These are phyloP conservation scores for Trichoderma virens DNA, from an alignment of 495 filamentous ascomycete species.

Conservation along the genomic window DNA sequence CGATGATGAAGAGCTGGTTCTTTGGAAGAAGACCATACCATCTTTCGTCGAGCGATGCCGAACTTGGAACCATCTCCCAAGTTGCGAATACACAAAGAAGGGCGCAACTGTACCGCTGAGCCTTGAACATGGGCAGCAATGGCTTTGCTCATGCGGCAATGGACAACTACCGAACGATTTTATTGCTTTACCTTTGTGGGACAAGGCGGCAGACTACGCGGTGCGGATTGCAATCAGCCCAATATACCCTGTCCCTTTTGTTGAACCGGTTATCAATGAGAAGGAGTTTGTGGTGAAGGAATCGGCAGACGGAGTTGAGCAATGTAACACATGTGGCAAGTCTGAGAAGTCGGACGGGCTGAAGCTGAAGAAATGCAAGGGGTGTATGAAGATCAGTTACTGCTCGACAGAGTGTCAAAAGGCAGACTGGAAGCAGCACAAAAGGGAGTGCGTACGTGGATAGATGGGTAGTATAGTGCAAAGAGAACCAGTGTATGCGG, in stretches of 20 bases:
- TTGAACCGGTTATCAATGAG: constrained; percentile 24
- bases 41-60: constrained; percentile 48
- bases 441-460: too few species aligned
- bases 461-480: too few species aligned
- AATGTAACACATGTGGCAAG: neutral
- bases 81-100: constrained; percentile 40
- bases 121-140: constrained; percentile 17
- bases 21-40: constrained; percentile 45
- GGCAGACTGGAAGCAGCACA: constrained; percentile 32
- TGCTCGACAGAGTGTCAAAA: constrained; percentile 30
- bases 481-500: too few species aligned
- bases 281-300: too few species aligned
- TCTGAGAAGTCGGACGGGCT: constrained; percentile 9
- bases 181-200: constrained; percentile 26
- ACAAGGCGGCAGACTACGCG: constrained; percentile 16
- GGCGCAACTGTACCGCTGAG: constrained; percentile 23
- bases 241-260: constrained; percentile 21
- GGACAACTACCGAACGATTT: constrained; percentile 26
- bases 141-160: constrained; percentile 31
- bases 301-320: constrained; percentile 3
- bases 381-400: constrained; percentile 25
- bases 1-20: constrained; percentile 33
- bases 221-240: constrained; percentile 32
- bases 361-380: constrained; percentile 21
- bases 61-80: constrained; percentile 38